Percentiles rank a stretch among this genome's conserved stretches.
Conservation (phyloP, 1,284 basidiomycete genomes). For the Ustilago vetiveriae region DNA sequence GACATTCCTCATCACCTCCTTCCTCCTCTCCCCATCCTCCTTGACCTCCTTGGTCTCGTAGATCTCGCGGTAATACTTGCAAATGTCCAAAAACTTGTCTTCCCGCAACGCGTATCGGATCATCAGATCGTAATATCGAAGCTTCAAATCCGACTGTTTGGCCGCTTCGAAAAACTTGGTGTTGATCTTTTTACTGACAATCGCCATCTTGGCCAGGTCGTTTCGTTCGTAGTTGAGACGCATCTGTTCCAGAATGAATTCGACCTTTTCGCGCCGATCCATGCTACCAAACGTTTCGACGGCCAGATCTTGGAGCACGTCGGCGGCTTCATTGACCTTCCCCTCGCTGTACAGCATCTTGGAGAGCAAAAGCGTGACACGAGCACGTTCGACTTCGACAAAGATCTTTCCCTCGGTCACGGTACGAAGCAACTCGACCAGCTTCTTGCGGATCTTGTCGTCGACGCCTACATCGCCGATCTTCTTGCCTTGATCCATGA, state of each 20-base stretch:
- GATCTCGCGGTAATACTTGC: conserved; percentile 93
- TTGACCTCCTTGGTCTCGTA: conserved; percentile 95
- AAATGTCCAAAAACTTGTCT: conserved; percentile 88
- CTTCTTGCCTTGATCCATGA: conserved; percentile 54
- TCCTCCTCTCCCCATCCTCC: conserved; percentile 69
- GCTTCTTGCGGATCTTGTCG: conserved; percentile 43
- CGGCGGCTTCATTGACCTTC: conserved; percentile 61
- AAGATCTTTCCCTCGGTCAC: conserved; percentile 99
- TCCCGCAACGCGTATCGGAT: conserved; percentile 89
- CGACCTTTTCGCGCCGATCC: conserved; percentile 96
- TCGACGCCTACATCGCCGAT: conserved; percentile 56
- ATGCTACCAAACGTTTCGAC: conserved; percentile 99
- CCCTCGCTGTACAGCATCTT: conserved; percentile 56
- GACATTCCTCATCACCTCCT: conserved; percentile 73
- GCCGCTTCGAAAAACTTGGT: conserved; percentile 82
- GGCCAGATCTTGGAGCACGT: conserved; percentile 84
- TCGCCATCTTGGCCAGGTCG: conserved; percentile 89
- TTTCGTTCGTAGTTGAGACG: conserved; percentile 79
- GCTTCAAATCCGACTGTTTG: conserved; percentile 90
- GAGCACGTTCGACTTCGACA: conserved; percentile 93
- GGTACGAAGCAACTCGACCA: conserved; percentile 79
- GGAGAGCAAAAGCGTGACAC: conserved; percentile 71
- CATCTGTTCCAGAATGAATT: conserved; percentile 99
- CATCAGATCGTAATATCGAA: conserved; percentile 95
- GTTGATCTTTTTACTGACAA: conserved; percentile 93